Percentiles rank a stretch among this genome's conserved stretches.
phyloP scores from a whole-genome alignment of 2,329 filamentous ascomycete genomes.

The Apiospora hydei region DNA sequence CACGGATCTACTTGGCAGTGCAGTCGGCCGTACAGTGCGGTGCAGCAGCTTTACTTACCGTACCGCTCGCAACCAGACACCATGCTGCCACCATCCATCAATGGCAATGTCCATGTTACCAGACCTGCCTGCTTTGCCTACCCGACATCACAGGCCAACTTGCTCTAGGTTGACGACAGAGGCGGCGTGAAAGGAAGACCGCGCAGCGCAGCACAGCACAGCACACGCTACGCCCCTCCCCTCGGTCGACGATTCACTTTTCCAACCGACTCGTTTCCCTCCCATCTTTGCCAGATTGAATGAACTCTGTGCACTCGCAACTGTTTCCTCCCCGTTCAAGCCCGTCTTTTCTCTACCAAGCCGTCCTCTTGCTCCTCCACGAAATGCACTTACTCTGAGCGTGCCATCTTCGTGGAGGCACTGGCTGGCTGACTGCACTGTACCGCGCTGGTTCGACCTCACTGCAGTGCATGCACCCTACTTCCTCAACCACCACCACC shows the following conservation, averaged over 20 bases:
- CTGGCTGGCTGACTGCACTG: conserved; percentile 7
- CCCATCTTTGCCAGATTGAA: conserved; percentile 7
- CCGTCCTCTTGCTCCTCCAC: neutral
- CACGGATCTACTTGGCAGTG: neutral
- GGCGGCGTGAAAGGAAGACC: conserved; percentile 20
- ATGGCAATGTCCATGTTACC: conserved; percentile 2
- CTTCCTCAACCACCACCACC: conserved; percentile 12
- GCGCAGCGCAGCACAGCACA: neutral
- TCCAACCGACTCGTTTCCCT: conserved; percentile 2
- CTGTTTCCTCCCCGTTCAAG: neutral
- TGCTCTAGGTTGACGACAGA: conserved; percentile 20
- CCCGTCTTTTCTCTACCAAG: neutral
- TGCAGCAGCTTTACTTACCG: neutral
- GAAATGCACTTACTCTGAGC: conserved; percentile 14
- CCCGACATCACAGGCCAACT: conserved; percentile 13
- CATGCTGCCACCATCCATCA: neutral
- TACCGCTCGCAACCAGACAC: neutral
- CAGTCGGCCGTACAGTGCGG: neutral
- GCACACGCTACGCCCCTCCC: neutral
- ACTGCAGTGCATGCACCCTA: conserved; percentile 11
- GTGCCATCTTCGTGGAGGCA: conserved; percentile 12
- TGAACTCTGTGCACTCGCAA: neutral
- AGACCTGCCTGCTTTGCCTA: neutral
- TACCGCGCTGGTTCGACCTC: conserved; percentile 11
- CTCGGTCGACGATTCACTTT: conserved; percentile 15